A percentile compares a stretch with the other conserved stretches of the same genome.
These are phyloP conservation scores for Fusarium sp. DNA, from an alignment of 2,329 filamentous ascomycete genomes.

Conservation along the genomic window DNA sequence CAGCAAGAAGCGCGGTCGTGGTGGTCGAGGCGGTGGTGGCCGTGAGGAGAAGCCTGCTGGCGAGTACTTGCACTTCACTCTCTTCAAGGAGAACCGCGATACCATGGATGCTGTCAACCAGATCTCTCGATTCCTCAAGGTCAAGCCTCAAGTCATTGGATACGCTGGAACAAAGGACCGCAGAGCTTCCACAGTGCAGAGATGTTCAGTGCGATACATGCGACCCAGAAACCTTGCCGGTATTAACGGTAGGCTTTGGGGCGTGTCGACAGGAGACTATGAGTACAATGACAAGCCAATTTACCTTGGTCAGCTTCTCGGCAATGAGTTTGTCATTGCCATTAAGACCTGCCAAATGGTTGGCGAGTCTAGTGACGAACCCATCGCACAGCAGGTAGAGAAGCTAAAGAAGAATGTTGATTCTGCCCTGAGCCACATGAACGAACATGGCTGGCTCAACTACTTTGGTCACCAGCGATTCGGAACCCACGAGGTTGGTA, in stretches of 20 bases:
- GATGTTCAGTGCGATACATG: constrained; percentile 72
- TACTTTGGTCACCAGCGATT: constrained; percentile 99
- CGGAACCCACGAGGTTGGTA: constrained; percentile 86
- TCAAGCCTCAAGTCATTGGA: constrained; percentile 79
- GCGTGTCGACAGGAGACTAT: constrained; percentile 81
- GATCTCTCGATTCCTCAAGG: constrained; percentile 78
- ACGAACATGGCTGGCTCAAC: constrained; percentile 88
- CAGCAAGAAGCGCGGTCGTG: constrained; percentile 48
- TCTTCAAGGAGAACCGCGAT: constrained; percentile 97
- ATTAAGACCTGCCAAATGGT: constrained; percentile 83
- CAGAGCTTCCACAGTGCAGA: constrained; percentile 85
- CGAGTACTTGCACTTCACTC: constrained; percentile 87
- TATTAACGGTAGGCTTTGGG: constrained; percentile 73
- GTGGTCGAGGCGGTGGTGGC: constrained; percentile 38
- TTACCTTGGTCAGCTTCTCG: constrained; percentile 83
- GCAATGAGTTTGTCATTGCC: constrained; percentile 94
- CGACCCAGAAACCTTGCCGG: constrained; percentile 70
- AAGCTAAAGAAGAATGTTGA: constrained; percentile 58
- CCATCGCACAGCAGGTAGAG: constrained; percentile 48
- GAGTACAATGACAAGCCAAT: constrained; percentile 78
- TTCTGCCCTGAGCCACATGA: constrained; percentile 74
- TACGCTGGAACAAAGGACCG: constrained; percentile 91
- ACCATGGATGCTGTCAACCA: constrained; percentile 91
- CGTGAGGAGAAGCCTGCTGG: constrained; percentile 61
- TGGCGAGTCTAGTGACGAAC: constrained; percentile 49